phyloP scores from a whole-genome alignment of 1,284 basidiomycete species.

The Boletus hoseneyae region DNA sequence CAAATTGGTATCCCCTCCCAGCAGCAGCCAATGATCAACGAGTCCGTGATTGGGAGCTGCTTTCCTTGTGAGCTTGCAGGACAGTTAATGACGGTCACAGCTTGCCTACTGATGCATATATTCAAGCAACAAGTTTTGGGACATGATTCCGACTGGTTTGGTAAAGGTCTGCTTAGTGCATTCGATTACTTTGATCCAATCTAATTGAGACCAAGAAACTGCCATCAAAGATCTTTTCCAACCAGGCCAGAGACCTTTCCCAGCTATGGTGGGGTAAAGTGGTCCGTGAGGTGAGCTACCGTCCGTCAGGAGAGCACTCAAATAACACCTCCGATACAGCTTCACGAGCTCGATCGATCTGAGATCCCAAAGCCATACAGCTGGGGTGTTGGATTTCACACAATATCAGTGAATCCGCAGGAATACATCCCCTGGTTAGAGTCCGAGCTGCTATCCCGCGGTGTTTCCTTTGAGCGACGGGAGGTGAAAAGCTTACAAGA shows the following conservation, averaged over 20 bases:
- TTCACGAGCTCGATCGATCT: conserved; percentile 35
- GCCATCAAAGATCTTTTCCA: conserved; percentile 42
- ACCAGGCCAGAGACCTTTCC: conserved; percentile 28
- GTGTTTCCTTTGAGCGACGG: conserved; percentile 32
- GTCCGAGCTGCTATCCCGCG: conserved; percentile 35
- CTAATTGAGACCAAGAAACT: conserved; percentile 37
- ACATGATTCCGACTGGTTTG: conserved; percentile 46
- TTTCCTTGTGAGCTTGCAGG: conserved; percentile 40
- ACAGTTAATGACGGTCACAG: background rate
- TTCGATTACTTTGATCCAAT: conserved; percentile 9
- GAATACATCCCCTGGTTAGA: conserved; percentile 49
- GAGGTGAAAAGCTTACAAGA: conserved; percentile 40
- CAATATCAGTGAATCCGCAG: conserved; percentile 47
- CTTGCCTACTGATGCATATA: conserved; percentile 5
- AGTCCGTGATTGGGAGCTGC: conserved; percentile 39
- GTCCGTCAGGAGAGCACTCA: background rate
- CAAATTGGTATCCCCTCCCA: conserved; percentile 66
- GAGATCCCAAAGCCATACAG: conserved; percentile 36
- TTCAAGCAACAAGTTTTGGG: conserved; percentile 45
- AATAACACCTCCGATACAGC: conserved; percentile 29
- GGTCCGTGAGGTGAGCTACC: conserved; percentile 43
- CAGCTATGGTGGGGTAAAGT: conserved; percentile 51
- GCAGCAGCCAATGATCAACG: conserved; percentile 41
- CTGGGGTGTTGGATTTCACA: conserved; percentile 42
- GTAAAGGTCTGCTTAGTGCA: conserved; percentile 35